Percentiles rank a stretch among this genome's conserved stretches.
Conservation (phyloP, 2,329 filamentous ascomycete genomes). For the Blumeria hordei region DNA sequence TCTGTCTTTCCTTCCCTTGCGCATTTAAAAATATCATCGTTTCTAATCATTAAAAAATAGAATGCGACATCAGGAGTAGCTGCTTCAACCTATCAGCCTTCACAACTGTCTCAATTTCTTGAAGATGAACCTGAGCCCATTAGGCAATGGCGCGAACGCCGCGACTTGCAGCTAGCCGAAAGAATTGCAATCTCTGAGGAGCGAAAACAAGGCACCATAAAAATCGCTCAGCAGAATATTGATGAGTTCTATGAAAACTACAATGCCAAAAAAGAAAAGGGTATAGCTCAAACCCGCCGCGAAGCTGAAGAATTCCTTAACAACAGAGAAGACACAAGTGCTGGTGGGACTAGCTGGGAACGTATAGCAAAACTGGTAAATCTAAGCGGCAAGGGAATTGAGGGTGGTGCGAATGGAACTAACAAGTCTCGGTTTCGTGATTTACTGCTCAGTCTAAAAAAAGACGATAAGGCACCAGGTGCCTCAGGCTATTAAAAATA, state of each 20-base stretch:
- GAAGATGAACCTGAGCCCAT: slow-evolving; percentile 67
- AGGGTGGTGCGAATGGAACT: slow-evolving; percentile 67
- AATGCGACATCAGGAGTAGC: background rate
- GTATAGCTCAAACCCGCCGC: slow-evolving; percentile 61
- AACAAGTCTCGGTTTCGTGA: slow-evolving; percentile 95
- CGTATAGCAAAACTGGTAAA: slow-evolving; percentile 96
- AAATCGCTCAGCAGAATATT: slow-evolving; percentile 79
- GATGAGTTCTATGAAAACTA: slow-evolving; percentile 99
- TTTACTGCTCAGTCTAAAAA: slow-evolving; percentile 62
- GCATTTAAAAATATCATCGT: too few relatives aligned
- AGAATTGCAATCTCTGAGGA: slow-evolving; percentile 62
- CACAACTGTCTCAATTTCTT: background rate
- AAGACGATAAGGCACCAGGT: slow-evolving; percentile 69
- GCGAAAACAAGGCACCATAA: slow-evolving; percentile 65
- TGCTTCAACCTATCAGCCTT: background rate
- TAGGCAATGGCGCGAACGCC: slow-evolving; percentile 75
- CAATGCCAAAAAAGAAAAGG: slow-evolving; percentile 94
- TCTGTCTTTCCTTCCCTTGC: too few relatives aligned
- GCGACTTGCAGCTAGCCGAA: slow-evolving; percentile 60
- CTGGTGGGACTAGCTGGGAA: slow-evolving; percentile 94
- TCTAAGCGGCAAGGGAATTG: slow-evolving; percentile 73
- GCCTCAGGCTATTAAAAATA: slow-evolving; percentile 31
- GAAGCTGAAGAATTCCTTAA: slow-evolving; percentile 86
- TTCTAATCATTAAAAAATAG: too few relatives aligned
- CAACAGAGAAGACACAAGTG: slow-evolving; percentile 74